phyloP scores from a whole-genome alignment of 2,329 filamentous ascomycete species.

The Metarhizium humberi region DNA sequence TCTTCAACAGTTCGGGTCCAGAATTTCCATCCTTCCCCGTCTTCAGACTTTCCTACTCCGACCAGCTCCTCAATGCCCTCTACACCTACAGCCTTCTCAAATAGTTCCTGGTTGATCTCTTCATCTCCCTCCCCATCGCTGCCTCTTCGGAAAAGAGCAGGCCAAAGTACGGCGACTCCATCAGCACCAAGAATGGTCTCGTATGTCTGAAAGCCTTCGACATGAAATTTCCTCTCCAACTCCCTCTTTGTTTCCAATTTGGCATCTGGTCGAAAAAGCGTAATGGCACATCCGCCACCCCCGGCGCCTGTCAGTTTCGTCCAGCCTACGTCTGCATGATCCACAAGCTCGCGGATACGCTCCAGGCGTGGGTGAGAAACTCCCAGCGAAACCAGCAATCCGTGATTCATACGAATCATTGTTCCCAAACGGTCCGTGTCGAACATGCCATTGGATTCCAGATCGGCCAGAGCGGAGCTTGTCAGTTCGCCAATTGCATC shows the following conservation, averaged over 20 bases:
- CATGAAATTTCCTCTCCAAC: not conserved
- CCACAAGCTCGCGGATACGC: slow-evolving; percentile 10
- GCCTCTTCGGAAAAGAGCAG: not conserved
- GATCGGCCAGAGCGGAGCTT: not conserved
- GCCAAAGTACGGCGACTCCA: not conserved
- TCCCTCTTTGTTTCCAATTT: not conserved
- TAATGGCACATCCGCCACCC: not conserved
- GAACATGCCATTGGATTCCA: not conserved
- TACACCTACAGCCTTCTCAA: not conserved
- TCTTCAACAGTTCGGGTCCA: not conserved
- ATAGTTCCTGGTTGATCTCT: not conserved
- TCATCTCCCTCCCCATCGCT: not conserved
- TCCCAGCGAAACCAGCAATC: not conserved
- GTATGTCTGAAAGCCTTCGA: not conserved
- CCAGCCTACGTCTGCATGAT: slow-evolving; percentile 16
- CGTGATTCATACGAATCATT: not conserved
- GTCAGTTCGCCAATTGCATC: not conserved
- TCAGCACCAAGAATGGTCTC: not conserved
- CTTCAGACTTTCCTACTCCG: not conserved
- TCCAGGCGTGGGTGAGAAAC: slow-evolving; percentile 9
- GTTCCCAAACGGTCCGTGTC: not conserved
- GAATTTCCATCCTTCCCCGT: not conserved
- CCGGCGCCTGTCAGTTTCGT: slow-evolving; percentile 5
- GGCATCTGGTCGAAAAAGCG: not conserved
- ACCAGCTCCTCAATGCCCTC: not conserved